Percentiles rank a stretch among this genome's conserved stretches.
These are phyloP conservation scores for Aureobasidium zeae DNA, from an alignment of 2,329 filamentous ascomycete genomes.

Conservation along the genomic window DNA sequence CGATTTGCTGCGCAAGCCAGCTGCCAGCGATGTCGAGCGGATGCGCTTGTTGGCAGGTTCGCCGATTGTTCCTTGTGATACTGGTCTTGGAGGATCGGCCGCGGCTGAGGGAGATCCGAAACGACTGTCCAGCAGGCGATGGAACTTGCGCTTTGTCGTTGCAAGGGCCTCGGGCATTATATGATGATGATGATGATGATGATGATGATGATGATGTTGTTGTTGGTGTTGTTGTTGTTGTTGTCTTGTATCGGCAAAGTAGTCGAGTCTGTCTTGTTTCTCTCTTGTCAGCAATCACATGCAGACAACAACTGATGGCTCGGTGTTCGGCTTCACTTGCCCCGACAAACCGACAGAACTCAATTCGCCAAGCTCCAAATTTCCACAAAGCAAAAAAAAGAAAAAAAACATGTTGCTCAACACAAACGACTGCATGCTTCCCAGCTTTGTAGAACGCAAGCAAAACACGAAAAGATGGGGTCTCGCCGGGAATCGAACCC, in stretches of 20 bases:
- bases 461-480: too few species aligned
- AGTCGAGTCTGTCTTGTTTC: constrained; percentile 2
- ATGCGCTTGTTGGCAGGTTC: constrained; percentile 26
- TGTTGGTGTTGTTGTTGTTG: neutral
- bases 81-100: constrained; percentile 25
- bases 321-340: neutral
- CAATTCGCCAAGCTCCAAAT: too few species aligned
- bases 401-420: too few species aligned
- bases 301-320: too few species aligned
- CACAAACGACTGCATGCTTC: too few species aligned
- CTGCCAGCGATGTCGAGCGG: constrained; percentile 22
- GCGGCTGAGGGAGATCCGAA: constrained; percentile 37
- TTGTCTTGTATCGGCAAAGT: neutral
- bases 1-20: constrained; percentile 10
- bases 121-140: constrained; percentile 58
- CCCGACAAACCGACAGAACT: too few species aligned
- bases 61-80: constrained; percentile 18
- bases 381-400: too few species aligned
- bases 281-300: constrained; percentile 12
- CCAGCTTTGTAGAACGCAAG: too few species aligned
- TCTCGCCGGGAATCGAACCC: too few species aligned
- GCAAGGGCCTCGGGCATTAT: constrained; percentile 49
- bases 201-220: neutral
- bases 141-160: constrained; percentile 76
- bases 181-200: neutral